phyloP scores from a whole-genome alignment of 495 filamentous ascomycete species.

The Amniculicola lignicola region DNA sequence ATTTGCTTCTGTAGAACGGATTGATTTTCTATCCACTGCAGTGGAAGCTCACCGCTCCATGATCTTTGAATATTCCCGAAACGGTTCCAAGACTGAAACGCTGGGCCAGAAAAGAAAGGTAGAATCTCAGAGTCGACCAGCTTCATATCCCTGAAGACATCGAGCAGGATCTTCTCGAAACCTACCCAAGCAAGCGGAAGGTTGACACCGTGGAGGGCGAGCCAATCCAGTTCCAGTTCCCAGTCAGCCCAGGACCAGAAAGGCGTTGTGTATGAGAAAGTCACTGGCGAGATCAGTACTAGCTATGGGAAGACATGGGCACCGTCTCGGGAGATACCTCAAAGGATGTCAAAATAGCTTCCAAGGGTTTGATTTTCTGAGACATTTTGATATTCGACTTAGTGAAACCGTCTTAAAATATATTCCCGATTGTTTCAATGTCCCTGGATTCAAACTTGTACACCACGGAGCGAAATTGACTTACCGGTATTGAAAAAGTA shows the following conservation, averaged over 20 bases:
- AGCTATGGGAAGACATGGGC: background rate
- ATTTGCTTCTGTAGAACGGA: slow-evolving; percentile 51
- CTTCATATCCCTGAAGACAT: slow-evolving; percentile 50
- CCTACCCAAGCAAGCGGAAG: slow-evolving; percentile 55
- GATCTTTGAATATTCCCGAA: slow-evolving; percentile 56
- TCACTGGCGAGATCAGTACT: slow-evolving; percentile 41
- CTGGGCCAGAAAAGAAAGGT: slow-evolving; percentile 50
- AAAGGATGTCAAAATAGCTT: too few species aligned
- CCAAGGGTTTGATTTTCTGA: too few species aligned
- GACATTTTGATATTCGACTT: too few species aligned
- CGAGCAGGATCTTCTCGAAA: slow-evolving; percentile 51
- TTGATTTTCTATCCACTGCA: slow-evolving; percentile 48
- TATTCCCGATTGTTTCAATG: too few species aligned
- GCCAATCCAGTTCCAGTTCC: slow-evolving; percentile 55
- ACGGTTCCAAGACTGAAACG: slow-evolving; percentile 57
- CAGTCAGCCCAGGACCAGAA: slow-evolving; percentile 57
- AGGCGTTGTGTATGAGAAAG: slow-evolving; percentile 53
- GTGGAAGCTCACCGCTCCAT: slow-evolving; percentile 43
- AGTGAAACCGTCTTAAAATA: too few species aligned
- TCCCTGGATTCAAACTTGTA: too few species aligned
- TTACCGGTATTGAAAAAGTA: slow-evolving; percentile 52
- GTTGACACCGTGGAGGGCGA: slow-evolving; percentile 53
- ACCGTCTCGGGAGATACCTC: too few species aligned
- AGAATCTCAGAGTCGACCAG: slow-evolving; percentile 48
- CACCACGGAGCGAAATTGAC: background rate